Base-by-base conservation (phyloP, 345 rosid genomes). In the Hibiscus tridactylites region DNA sequence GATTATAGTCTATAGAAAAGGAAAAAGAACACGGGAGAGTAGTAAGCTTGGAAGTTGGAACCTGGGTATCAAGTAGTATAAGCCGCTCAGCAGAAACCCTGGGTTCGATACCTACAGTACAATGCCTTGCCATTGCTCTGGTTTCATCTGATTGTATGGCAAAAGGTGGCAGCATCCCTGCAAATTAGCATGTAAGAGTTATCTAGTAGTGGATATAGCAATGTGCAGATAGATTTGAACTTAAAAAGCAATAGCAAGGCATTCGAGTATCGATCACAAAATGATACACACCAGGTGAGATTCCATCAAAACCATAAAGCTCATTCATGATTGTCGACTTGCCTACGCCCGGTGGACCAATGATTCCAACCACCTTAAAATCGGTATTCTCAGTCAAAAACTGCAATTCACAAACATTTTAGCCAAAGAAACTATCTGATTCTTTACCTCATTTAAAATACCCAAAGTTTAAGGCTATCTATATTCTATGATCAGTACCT, bases 81-180 rank as follows among this genome's bases (percentile, higher is more conserved):
- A 88, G 80, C 54, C 97, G 83, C 74, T 91, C 90, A 44, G 90
- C 78, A 39, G 97, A 88, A 81, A 89, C 81, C 76, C 97, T 85
- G 9, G 95, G 92, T 75, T 91, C 97, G 71, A 89, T 89, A 67
- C 95, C 95, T 1, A 79, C 63, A 24, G 89, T 89, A 72, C 89
- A 89, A 74, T 91, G 97, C 81, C 81, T 89, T 33, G 90, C 90
- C 82, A 77, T 78, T 56, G 87, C 85, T 80, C 81, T 83, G 21
- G 81, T 84, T 46, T 89, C 97, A 73, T 91, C 95, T 1, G 92
- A 80, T 49, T 86, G 92, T 39, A 81, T 42, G 2, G 82, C 59
- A 73, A 91, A 89, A 49, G 92, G 95, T n/a, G 91, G 92, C 10
- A 86, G 80, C 97, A 86, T 89, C 56, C 92, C 96, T 88, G 81